These are phyloP conservation scores for Polyrhizophydium stewartii DNA, from an alignment of 371 early-diverging fungal species.

Conservation along the genomic window DNA sequence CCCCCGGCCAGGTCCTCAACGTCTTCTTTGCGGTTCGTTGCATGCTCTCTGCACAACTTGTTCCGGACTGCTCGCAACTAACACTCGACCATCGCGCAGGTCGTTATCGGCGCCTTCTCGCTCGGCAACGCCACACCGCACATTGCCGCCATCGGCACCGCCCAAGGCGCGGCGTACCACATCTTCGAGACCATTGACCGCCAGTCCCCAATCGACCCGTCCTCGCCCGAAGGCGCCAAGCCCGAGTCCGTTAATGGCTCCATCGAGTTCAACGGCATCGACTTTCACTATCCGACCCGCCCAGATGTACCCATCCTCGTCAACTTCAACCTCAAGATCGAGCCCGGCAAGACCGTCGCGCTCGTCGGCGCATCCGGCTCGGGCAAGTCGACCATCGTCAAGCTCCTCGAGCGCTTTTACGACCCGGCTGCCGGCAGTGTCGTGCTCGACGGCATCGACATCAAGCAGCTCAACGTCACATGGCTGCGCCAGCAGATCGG, in stretches of 20 bases:
- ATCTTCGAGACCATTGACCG: constrained; percentile 79
- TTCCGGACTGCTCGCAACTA: no score
- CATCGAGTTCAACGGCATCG: constrained; percentile 67
- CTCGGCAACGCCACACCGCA: constrained; percentile 78
- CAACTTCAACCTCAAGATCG: constrained; percentile 42
- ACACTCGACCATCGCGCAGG: no score
- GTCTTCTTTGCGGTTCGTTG: not conserved
- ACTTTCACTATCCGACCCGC: constrained; percentile 52
- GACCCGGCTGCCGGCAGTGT: constrained; percentile 8
- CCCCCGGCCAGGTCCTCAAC: constrained; percentile 54
- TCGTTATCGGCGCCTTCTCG: constrained; percentile 51
- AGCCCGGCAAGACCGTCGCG: constrained; percentile 52
- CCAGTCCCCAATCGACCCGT: constrained; percentile 61
- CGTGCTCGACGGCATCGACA: constrained; percentile 42
- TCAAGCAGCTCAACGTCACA: constrained; percentile 34
- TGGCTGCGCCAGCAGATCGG: constrained; percentile 75
- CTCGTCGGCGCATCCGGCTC: constrained; percentile 48
- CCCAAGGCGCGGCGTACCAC: constrained; percentile 68
- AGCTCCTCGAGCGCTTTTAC: constrained; percentile 19
- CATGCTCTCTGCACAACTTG: no score
- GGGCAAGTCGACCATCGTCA: constrained; percentile 49
- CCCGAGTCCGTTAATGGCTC: constrained; percentile 52
- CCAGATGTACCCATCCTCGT: constrained; percentile 52
- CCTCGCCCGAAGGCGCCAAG: constrained; percentile 46
- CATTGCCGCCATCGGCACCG: constrained; percentile 45